Evolutionary conservation across 148 eudicot genomes (phyloP).

Genomic region (Arbutus unedo): DNA sequence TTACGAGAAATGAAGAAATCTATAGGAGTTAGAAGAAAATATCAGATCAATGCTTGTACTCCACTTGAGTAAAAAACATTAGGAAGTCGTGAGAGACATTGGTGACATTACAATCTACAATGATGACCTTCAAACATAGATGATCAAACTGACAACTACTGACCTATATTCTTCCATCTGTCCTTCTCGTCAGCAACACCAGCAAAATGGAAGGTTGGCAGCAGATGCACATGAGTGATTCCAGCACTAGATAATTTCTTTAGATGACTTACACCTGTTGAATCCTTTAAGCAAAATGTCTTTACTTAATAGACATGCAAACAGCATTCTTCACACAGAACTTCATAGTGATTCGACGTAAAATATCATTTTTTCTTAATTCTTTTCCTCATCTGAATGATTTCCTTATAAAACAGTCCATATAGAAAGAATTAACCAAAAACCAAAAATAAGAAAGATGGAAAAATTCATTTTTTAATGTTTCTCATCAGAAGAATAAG

Average conservation of each 20-base stretch:
- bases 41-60: background rate
- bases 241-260: conserved; percentile 84
- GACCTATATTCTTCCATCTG: conserved; percentile 85
- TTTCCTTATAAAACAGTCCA: background rate
- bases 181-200: conserved; percentile 78
- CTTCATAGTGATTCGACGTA: background rate
- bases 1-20: background rate
- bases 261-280: conserved; percentile 78
- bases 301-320: background rate
- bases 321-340: background rate
- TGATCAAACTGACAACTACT: background rate
- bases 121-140: background rate
- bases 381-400: background rate
- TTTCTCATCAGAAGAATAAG: background rate
- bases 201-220: conserved; percentile 94
- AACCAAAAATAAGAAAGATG: background rate
- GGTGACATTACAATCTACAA: background rate
- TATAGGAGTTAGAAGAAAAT: background rate
- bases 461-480: background rate
- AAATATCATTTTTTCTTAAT: background rate
- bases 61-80: background rate
- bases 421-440: background rate
- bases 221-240: conserved; percentile 86
- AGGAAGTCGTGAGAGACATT: background rate
- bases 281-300: conserved; percentile 51